Conservation (phyloP, 1,284 basidiomycete genomes). For the Macrocystidia cucumis region DNA sequence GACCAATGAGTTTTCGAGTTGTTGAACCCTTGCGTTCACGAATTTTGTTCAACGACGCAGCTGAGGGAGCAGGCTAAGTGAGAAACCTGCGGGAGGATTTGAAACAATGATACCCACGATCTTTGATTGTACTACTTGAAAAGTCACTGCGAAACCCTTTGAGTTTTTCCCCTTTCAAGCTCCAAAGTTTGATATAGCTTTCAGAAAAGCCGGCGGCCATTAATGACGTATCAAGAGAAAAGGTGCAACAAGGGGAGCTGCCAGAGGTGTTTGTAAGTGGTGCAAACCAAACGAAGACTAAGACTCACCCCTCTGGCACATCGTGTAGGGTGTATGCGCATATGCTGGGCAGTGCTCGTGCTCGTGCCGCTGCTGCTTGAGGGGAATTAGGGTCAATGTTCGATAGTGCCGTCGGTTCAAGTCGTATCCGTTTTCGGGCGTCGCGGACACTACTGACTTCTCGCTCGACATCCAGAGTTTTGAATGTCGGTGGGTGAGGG, state of each 20-base stretch:
- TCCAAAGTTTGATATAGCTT: slow-evolving; percentile 95
- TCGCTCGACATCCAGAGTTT: slow-evolving; percentile 82
- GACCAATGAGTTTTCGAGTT: slow-evolving; percentile 91
- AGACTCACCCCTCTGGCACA: slow-evolving; percentile 77
- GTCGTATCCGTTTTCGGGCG: slow-evolving; percentile 80
- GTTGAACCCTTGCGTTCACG: slow-evolving; percentile 74
- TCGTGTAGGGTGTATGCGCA: slow-evolving; percentile 93
- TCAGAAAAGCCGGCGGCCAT: slow-evolving; percentile 96
- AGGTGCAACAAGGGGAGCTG: slow-evolving; percentile 82
- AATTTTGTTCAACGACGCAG: slow-evolving; percentile 52
- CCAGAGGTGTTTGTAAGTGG: slow-evolving; percentile 3
- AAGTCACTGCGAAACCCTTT: slow-evolving; percentile 75
- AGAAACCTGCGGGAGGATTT: slow-evolving; percentile 4
- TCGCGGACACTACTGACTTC: slow-evolving; percentile 91
- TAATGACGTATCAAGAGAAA: slow-evolving; percentile 89
- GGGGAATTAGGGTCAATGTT: slow-evolving; percentile 48
- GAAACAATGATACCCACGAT: slow-evolving; percentile 50
- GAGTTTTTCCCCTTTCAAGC: slow-evolving; percentile 87
- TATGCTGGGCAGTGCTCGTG: slow-evolving; percentile 77
- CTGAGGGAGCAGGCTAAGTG: slow-evolving; percentile 26
- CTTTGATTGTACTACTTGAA: slow-evolving; percentile 55
- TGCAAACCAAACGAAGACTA: slow-evolving; percentile 2
- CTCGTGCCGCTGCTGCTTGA: slow-evolving; percentile 45
- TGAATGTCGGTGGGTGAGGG: slow-evolving; percentile 78
- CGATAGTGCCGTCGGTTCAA: slow-evolving; percentile 66